phyloP scores from a whole-genome alignment of 2,329 filamentous ascomycete species.

The Neopestalotiopsis sp. region DNA sequence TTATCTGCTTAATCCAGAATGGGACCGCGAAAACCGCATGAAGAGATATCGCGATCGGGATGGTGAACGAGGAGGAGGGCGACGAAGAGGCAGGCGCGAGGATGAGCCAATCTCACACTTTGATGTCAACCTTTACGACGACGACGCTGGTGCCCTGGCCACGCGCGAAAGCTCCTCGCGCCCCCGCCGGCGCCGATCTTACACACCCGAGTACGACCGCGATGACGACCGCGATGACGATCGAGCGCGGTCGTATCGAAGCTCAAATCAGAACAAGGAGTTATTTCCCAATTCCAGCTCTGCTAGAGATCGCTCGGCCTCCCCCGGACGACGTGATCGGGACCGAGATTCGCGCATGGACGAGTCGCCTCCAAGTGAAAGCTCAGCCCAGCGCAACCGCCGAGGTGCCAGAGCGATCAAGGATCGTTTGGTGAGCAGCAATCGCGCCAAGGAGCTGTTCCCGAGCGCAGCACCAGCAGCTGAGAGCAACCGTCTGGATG shows the following conservation, averaged over 20 bases:
- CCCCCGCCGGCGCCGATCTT: conserved; percentile 41
- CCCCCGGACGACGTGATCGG: conserved; percentile 48
- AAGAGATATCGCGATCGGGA: conserved; percentile 68
- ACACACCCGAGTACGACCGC: conserved; percentile 34
- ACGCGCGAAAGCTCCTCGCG: conserved; percentile 33
- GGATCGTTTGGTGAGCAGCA: conserved; percentile 45
- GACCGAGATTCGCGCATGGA: conserved; percentile 49
- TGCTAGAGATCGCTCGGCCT: conserved; percentile 57
- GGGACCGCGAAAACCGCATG: conserved; percentile 76
- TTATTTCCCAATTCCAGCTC: conserved; percentile 58
- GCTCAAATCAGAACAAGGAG: conserved; percentile 61
- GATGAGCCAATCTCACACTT: conserved; percentile 65
- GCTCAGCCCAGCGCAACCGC: conserved; percentile 44
- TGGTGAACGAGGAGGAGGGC: conserved; percentile 32
- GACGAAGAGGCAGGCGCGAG: conserved; percentile 41
- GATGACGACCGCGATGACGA: conserved; percentile 24
- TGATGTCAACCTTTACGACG: conserved; percentile 83
- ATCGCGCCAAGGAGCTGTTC: conserved; percentile 63
- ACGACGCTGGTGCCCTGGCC: conserved; percentile 55
- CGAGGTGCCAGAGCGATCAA: conserved; percentile 52
- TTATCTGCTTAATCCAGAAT: conserved; percentile 89
- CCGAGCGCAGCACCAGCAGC: conserved; percentile 49
- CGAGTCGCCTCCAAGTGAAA: conserved; percentile 35
- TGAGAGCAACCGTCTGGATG: conserved; percentile 55
- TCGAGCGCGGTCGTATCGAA: conserved; percentile 34